Conservation (phyloP, 305 asterid species). For the Withania somnifera region DNA sequence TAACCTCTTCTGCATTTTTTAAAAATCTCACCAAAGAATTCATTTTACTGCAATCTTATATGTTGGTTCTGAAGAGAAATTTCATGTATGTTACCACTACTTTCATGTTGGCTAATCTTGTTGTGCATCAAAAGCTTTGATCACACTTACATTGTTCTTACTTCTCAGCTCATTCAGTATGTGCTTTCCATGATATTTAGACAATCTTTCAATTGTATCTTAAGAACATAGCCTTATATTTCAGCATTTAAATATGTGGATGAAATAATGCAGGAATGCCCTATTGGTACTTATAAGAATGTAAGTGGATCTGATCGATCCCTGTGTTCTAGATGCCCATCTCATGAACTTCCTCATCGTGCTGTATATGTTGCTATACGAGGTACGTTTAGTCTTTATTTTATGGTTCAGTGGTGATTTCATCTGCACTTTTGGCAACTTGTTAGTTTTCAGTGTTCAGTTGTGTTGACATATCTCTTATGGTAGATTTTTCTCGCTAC, state of each 20-base stretch:
- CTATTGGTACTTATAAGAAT: constrained; percentile 82
- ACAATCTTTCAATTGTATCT: neutral
- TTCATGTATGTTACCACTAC: neutral
- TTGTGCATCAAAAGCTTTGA: neutral
- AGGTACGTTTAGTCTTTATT: constrained; percentile 33
- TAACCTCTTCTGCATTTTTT: too few relatives aligned
- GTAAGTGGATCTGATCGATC: constrained; percentile 53
- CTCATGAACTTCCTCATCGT: constrained; percentile 66
- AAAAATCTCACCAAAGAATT: too few relatives aligned
- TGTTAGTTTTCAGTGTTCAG: neutral
- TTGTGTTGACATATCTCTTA: neutral
- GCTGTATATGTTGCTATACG: constrained; percentile 52
- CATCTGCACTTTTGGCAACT: neutral
- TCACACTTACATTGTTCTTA: neutral
- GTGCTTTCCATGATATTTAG: neutral
- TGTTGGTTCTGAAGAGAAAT: too few relatives aligned
- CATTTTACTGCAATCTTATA: too few relatives aligned
- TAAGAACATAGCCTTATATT: neutral
- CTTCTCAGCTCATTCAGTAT: neutral
- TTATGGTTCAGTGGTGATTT: neutral
- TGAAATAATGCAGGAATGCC: constrained; percentile 66
- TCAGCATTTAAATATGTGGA: neutral
- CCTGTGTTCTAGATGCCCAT: constrained; percentile 60
- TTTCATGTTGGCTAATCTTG: neutral
- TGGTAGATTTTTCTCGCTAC: neutral